Conservation (phyloP, 495 filamentous ascomycete species). For the Penicillium cataractarum region DNA sequence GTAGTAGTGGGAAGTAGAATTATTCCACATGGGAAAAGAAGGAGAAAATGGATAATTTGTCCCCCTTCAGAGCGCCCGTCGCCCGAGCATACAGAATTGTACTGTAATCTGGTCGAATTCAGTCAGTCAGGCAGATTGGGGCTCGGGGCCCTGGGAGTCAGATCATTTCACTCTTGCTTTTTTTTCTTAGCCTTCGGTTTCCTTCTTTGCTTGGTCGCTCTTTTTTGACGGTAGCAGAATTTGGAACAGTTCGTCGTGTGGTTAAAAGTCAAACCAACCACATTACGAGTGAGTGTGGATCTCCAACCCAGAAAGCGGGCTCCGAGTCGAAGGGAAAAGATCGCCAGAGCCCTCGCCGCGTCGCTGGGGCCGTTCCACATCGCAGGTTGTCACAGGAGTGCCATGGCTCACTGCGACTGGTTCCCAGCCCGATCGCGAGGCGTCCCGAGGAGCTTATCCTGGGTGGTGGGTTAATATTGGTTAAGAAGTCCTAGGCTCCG, state of each 20-base stretch:
- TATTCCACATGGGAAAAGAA: not conserved
- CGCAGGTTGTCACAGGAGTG: conserved; percentile 23
- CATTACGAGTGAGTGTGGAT: conserved; percentile 15
- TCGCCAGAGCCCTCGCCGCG: conserved; percentile 22
- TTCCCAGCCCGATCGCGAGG: conserved; percentile 25
- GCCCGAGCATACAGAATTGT: too few species aligned
- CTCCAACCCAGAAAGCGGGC: conserved; percentile 14
- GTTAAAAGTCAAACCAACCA: conserved; percentile 11
- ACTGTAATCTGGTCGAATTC: not conserved
- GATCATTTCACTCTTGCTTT: not conserved
- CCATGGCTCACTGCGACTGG: conserved; percentile 22
- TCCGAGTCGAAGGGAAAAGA: conserved; percentile 23
- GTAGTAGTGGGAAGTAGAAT: too few species aligned
- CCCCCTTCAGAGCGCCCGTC: too few species aligned
- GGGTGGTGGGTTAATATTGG: conserved; percentile 9
- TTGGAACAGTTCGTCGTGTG: conserved; percentile 7
- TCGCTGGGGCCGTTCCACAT: conserved; percentile 21
- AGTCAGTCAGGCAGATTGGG: not conserved
- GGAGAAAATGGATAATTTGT: not conserved
- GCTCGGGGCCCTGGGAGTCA: not conserved
- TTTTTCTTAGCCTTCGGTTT: not conserved
- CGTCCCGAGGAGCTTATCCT: conserved; percentile 27
- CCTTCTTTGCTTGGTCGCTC: not conserved
- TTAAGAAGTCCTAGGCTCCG: not conserved
- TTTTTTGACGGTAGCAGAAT: not conserved